Evolutionary conservation across 495 filamentous ascomycete species (phyloP).

Genomic region (Talaromyces proteolyticus): DNA sequence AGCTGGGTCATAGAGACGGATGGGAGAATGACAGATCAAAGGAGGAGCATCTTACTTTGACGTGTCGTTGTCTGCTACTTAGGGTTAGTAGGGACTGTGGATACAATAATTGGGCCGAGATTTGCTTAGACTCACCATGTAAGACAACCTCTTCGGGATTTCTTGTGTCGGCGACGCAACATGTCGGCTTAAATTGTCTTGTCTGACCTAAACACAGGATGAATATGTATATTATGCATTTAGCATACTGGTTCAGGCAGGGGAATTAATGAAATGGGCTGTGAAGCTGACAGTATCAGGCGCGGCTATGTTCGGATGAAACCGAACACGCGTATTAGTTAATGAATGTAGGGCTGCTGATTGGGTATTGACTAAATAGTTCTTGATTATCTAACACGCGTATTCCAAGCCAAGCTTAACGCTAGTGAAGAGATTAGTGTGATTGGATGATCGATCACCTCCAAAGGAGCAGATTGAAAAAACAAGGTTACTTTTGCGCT

Average conservation of each 20-base stretch:
- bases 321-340: not conserved
- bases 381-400: not conserved
- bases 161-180: slow-evolving; percentile 18
- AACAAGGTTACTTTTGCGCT: not conserved
- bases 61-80: slow-evolving; percentile 9
- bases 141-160: slow-evolving; percentile 18
- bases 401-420: not conserved
- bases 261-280: not conserved
- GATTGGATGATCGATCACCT: too few relatives aligned
- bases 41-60: slow-evolving; percentile 7
- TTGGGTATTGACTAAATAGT: not conserved
- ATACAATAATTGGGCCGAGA: not conserved
- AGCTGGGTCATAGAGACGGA: not conserved
- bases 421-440: too few relatives aligned
- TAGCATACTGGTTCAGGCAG: not conserved
- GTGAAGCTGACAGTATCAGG: not conserved
- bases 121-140: slow-evolving; percentile 22
- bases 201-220: not conserved
- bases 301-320: not conserved
- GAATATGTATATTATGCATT: not conserved
- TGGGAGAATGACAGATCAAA: not conserved
- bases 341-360: not conserved
- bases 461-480: not conserved
- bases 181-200: slow-evolving; percentile 10
- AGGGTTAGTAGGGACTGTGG: not conserved